These are phyloP conservation scores for Stylosanthes scabra DNA, from an alignment of 331 rosid genomes.

Conservation along the genomic window DNA sequence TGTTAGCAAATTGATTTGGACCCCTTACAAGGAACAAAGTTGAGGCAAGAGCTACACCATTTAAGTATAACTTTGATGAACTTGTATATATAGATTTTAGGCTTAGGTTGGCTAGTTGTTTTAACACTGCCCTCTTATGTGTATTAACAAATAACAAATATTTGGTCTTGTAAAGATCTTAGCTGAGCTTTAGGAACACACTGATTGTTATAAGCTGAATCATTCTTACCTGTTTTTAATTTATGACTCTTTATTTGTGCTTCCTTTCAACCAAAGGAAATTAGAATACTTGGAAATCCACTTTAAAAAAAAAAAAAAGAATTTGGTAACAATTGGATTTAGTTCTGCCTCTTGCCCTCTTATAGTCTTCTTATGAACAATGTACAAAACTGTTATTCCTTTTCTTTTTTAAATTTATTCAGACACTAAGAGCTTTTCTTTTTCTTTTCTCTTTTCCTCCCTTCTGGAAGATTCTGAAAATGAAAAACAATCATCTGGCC, in stretches of 20 bases:
- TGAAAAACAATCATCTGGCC: slow-evolving; percentile 31
- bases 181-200: slow-evolving; percentile 1
- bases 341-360: too few species aligned
- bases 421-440: too few species aligned
- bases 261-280: not conserved
- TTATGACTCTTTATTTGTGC: not conserved
- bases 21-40: slow-evolving; percentile 92
- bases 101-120: slow-evolving; percentile 35
- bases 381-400: too few species aligned
- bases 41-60: slow-evolving; percentile 23
- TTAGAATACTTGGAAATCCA: too few species aligned
- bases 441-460: not conserved
- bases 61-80: not conserved
- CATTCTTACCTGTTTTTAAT: not conserved
- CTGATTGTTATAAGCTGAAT: not conserved
- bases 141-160: not conserved
- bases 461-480: slow-evolving; percentile 22
- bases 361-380: too few species aligned
- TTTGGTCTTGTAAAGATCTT: slow-evolving; percentile 18
- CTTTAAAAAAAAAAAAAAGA: too few species aligned
- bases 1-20: slow-evolving; percentile 94
- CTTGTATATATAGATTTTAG: slow-evolving; percentile 39
- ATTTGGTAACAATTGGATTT: too few species aligned
- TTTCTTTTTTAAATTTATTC: too few species aligned
- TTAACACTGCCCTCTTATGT: not conserved